Percentiles rank a stretch among this genome's conserved stretches.
Conservation (phyloP, 1,139 yeast species). For the Nakaseomyces kungkrabaensis region DNA sequence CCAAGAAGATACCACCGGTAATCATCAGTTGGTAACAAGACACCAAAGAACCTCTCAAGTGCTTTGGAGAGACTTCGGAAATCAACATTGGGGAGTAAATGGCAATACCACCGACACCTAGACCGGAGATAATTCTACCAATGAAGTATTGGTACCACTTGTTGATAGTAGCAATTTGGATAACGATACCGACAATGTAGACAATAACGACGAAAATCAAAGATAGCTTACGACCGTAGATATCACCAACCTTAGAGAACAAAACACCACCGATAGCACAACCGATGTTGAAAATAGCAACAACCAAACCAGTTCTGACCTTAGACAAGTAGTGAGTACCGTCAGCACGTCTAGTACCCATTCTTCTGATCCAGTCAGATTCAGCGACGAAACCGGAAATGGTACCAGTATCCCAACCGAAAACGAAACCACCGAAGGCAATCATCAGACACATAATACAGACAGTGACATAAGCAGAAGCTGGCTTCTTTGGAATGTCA, state of each 20-base stretch:
- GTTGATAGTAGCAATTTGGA: conserved; percentile 49
- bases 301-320: conserved; percentile 52
- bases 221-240: conserved; percentile 53
- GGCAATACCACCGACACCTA: conserved; percentile 57
- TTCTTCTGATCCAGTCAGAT: conserved; percentile 48
- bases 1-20: conserved; percentile 54
- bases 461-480: conserved; percentile 41
- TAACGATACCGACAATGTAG: conserved; percentile 52
- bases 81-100: conserved; percentile 57
- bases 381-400: conserved; percentile 69
- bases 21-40: conserved; percentile 59
- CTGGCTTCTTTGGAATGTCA: conserved; percentile 36
- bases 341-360: conserved; percentile 31
- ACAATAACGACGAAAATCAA: conserved; percentile 45
- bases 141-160: conserved; percentile 48
- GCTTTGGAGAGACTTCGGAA: conserved; percentile 59
- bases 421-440: conserved; percentile 62
- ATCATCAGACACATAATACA: conserved; percentile 35
- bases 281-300: conserved; percentile 61
- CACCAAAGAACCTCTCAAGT: conserved; percentile 59
- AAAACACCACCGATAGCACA: conserved; percentile 60
- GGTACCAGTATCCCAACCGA: conserved; percentile 74
- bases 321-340: conserved; percentile 39
- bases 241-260: conserved; percentile 46
- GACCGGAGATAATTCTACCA: conserved; percentile 58